Base-by-base conservation (phyloP, 2,329 filamentous ascomycete genomes). In the Paracoccidioides brasiliensis region DNA sequence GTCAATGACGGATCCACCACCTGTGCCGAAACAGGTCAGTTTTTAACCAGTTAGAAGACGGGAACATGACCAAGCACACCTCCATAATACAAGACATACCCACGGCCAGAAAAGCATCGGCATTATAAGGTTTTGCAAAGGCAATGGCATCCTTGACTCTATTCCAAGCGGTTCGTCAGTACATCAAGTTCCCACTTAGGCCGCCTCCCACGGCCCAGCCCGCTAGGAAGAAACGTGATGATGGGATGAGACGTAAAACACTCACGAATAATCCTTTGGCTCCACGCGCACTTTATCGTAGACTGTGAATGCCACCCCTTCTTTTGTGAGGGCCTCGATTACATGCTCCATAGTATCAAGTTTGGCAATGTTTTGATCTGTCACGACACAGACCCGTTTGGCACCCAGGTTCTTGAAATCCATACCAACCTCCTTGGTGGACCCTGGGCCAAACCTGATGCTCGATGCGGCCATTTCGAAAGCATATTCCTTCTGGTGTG, bases 401-500 rank as follows among this genome's bases (percentile, higher is more conserved):
- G 86, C 84, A 12, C 87, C 86, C 77, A 98, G 79, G 68, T 98
- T 97, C 72, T 83, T 85, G 63, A 97, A 84, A 72, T 98, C 93
- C 93, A 97, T 97, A 61, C 93, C 93, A 22, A 98, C 90, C 72
- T 98, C 93, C 70, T 89, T 88, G 30, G 93, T 98, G 56, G 86
- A 87, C 5, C 93, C 93, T 0, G 89, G 88, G 0, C 93, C 93
- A 64, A 97, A 98, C 10, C 93, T 83, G 66, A 98, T 96, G 33
- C 86, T 88, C 0, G 88, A 95, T 1, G 93, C 90, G 0, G 93
- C 93, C 91, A 98, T 95, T 71, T 98, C 93, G 68, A 98, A 98
- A 12, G 93, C 93, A 74, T 98, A 98, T 70, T 98, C 93, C 69
- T 94, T 95, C 66, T 90, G 81, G 60, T 83, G 80, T 2, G 80